Conservation (phyloP, 371 early-diverging fungal genomes). For the Polyrhizophydium stewartii region DNA sequence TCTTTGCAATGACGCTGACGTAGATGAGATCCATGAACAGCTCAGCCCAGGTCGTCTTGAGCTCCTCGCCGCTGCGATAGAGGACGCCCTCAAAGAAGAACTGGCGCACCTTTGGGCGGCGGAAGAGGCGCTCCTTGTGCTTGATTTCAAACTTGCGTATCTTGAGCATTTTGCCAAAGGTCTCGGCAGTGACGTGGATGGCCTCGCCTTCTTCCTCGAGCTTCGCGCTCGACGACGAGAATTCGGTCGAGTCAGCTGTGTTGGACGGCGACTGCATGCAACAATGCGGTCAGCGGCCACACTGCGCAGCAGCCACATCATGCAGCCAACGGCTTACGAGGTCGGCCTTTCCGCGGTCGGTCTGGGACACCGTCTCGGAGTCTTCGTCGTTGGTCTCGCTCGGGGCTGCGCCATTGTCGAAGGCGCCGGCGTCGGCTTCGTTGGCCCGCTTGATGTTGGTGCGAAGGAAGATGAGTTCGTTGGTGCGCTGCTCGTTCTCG, state of each 20-base stretch:
- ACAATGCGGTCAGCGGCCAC: too few species aligned
- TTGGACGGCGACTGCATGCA: too few species aligned
- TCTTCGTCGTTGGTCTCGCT: too few species aligned
- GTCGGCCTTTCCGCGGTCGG: too few species aligned
- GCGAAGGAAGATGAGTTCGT: slow-evolving; percentile 2
- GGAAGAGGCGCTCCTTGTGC: slow-evolving; percentile 6
- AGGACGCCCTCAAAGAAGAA: slow-evolving; percentile 15
- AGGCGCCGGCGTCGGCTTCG: background rate
- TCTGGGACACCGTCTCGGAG: too few species aligned
- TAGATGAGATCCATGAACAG: slow-evolving; percentile 26
- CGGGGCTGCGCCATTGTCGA: background rate
- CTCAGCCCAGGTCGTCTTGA: slow-evolving; percentile 17
- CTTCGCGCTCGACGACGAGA: too few species aligned
- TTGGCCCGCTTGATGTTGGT: background rate
- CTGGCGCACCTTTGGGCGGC: slow-evolving; percentile 14
- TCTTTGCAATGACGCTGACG: slow-evolving; percentile 14
- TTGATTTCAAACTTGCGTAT: slow-evolving; percentile 1
- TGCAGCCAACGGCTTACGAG: too few species aligned
- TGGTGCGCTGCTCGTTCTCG: background rate
- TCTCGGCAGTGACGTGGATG: slow-evolving; percentile 3
- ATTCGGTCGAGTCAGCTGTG: too few species aligned
- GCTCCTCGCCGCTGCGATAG: slow-evolving; percentile 14
- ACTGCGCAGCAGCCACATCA: too few species aligned
- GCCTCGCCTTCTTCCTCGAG: background rate
- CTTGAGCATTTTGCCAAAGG: slow-evolving; percentile 6